Percentiles rank a stretch among this genome's conserved stretches.
phyloP scores from a whole-genome alignment of 2,329 filamentous ascomycete species.

The Cordyceps sp. region DNA sequence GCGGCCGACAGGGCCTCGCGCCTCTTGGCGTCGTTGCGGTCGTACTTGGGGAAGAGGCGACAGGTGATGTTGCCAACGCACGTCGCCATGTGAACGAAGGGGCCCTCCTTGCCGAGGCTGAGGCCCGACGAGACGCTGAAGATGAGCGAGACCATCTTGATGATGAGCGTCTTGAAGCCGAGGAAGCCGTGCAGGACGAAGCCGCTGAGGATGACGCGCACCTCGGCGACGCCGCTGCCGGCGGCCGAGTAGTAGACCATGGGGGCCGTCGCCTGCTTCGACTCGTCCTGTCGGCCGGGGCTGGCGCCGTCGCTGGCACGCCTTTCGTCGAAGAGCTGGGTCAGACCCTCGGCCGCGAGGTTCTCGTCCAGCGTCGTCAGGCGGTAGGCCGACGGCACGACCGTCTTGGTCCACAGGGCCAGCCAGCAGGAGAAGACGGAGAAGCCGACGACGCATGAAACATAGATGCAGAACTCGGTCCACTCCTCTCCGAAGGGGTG shows the following conservation, averaged over 20 bases:
- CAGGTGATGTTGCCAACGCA: constrained; percentile 93
- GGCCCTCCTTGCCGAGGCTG: constrained; percentile 85
- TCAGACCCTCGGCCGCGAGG: constrained; percentile 47
- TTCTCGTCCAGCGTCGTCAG: constrained; percentile 88
- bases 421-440: constrained; percentile 59
- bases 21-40: constrained; percentile 82
- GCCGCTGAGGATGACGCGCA: constrained; percentile 93
- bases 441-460: constrained; percentile 53
- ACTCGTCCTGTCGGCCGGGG: constrained; percentile 21
- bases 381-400: constrained; percentile 76
- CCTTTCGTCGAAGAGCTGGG: constrained; percentile 21
- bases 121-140: constrained; percentile 85
- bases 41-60: constrained; percentile 87
- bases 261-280: constrained; percentile 31
- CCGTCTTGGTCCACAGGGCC: constrained; percentile 81
- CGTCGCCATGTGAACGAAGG: constrained; percentile 93
- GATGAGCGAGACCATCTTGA: constrained; percentile 72
- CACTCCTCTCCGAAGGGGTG: constrained; percentile 32
- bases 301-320: constrained; percentile 26
- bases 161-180: constrained; percentile 67
- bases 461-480: constrained; percentile 65
- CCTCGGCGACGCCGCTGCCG: constrained; percentile 90
- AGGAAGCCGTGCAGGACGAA: constrained; percentile 95
- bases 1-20: constrained; percentile 88
- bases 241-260: constrained; percentile 95